These are phyloP conservation scores for Colletotrichum magnum DNA, from an alignment of 2,329 filamentous ascomycete genomes.

Conservation along the genomic window DNA sequence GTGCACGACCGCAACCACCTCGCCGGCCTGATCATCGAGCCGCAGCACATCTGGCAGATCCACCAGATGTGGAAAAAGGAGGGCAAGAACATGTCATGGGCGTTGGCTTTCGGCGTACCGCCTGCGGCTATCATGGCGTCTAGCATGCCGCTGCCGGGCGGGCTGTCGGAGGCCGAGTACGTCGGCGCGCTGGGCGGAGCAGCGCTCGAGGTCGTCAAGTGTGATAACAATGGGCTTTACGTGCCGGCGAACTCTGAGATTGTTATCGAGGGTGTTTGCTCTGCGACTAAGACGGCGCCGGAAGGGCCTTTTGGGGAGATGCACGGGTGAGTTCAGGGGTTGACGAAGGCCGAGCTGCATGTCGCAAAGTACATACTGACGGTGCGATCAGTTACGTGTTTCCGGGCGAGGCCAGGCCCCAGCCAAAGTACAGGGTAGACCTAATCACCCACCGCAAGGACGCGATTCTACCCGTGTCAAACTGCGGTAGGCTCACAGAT, in stretches of 20 bases:
- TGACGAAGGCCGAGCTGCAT: no score
- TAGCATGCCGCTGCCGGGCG: constrained; percentile 63
- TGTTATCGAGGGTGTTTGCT: constrained; percentile 64
- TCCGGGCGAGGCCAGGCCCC: constrained; percentile 13
- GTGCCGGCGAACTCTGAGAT: constrained; percentile 67
- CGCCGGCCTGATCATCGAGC: constrained; percentile 56
- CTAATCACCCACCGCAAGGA: constrained; percentile 62
- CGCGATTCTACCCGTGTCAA: constrained; percentile 63
- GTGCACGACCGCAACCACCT: constrained; percentile 59
- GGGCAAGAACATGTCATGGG: constrained; percentile 62
- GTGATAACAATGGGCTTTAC: constrained; percentile 63
- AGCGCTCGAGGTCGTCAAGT: constrained; percentile 64
- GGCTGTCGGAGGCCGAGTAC: constrained; percentile 63
- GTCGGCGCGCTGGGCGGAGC: constrained; percentile 61
- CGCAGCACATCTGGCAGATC: constrained; percentile 63
- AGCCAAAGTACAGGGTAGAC: constrained; percentile 59
- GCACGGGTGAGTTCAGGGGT: constrained; percentile 41
- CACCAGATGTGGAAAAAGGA: constrained; percentile 61
- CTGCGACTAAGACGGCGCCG: constrained; percentile 55
- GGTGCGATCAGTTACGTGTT: constrained; percentile 49
- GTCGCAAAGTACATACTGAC: neutral
- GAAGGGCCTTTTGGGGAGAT: constrained; percentile 66
- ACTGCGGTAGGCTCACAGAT: constrained; percentile 60
- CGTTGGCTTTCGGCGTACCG: constrained; percentile 62
- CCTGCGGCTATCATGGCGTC: constrained; percentile 64